Evolutionary conservation across 305 asterid species (phyloP).

Genomic region (Fraxinus xanthoxyloides): DNA sequence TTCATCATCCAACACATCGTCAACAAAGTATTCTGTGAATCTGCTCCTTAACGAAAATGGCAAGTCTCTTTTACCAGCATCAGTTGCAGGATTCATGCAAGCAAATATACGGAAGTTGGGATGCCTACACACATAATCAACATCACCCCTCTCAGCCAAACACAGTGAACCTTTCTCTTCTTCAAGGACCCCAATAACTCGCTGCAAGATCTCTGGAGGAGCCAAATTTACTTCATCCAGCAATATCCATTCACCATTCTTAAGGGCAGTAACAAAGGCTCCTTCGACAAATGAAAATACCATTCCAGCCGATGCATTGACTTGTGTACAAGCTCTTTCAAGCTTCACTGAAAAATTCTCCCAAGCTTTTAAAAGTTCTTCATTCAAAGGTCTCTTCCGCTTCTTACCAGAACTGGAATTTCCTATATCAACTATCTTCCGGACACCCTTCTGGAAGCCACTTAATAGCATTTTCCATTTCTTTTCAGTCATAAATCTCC

Average conservation of each 20-base stretch:
- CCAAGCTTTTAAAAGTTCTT: conserved; percentile 56
- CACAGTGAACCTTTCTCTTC: conserved; percentile 85
- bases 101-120: conserved; percentile 85
- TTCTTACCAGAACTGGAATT: conserved; percentile 55
- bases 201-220: conserved; percentile 96
- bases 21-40: conserved; percentile 91
- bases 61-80: conserved; percentile 97
- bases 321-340: conserved; percentile 63
- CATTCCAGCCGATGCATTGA: conserved; percentile 76
- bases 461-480: conserved; percentile 74
- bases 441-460: conserved; percentile 58
- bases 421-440: conserved; percentile 47
- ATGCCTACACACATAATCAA: conserved; percentile 63
- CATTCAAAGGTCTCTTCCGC: conserved; percentile 76
- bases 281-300: conserved; percentile 98
- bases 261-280: conserved; percentile 82
- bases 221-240: conserved; percentile 99
- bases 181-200: conserved; percentile 88
- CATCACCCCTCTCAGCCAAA: conserved; percentile 95
- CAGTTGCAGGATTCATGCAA: conserved; percentile 99
- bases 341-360: conserved; percentile 57
- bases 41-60: conserved; percentile 75
- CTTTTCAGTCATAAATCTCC: conserved; percentile 44
- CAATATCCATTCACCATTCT: conserved; percentile 93
- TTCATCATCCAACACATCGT: conserved; percentile 82